Base-by-base conservation (phyloP, 306 rosid species). In the Cicer cuneatum region DNA sequence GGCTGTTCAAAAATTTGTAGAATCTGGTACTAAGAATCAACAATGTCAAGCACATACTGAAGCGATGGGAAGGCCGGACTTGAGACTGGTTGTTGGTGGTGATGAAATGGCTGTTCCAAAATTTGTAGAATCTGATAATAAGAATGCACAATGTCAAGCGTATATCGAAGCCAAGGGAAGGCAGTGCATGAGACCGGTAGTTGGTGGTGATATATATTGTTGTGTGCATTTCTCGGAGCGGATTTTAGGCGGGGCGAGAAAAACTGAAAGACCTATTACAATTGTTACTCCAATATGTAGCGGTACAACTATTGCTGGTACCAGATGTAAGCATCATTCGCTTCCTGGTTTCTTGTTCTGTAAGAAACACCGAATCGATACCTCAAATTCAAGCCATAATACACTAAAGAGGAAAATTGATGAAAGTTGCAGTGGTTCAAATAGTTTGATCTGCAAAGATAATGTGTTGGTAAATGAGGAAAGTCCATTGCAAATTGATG, bases 91-190 rank as follows among this genome's bases (percentile, higher is more conserved):
- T 29, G 5, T 29, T 29, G 35, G 4, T 4, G 35, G 35, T 29
- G 35, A 29, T 78, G 88, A 59, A 69, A 60, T 75, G 62, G 74
- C 71, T 64, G 66, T 67, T 60, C 14, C 76, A 65, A 85, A 54
- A 70, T 39, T 79, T 67, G 71, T 81, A 46, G 87, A 81, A 46
- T 69, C 72, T 60, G 89, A 71, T 42, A 75, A 74, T 72, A 89
- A 83, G 85, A 86, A 69, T 82, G 87, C 83, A 39, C 98, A 86
- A 38, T 93, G 98, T 39, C 59, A 63, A 56, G 90, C 92, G 69
- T 90, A 74, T 71, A 83, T 90, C 73, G 90, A 90, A 80, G 81
- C 98, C 68, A 93, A 93, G 85, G 93, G 97, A 75, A 86, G 98
- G 79, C 98, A 83, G 66, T 93, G 98, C 77, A 92, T 85, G 52